Conservation (phyloP, 108 stramenopile genomes). For the Craspedostauros australis region DNA sequence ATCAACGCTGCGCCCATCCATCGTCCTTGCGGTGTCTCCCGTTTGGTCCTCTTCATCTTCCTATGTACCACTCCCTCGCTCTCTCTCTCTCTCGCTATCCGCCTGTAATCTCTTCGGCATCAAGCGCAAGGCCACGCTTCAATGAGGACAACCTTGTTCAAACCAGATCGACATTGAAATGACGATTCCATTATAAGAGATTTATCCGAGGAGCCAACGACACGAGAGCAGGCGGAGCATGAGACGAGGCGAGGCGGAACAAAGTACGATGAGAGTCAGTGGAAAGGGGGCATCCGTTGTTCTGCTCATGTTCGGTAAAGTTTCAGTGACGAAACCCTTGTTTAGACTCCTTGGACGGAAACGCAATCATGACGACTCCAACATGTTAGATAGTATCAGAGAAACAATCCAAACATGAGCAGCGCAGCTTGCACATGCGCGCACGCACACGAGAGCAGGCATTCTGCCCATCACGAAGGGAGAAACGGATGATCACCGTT, state of each 20-base stretch:
- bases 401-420: no score
- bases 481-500: no score
- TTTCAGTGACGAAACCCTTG: conserved; percentile 19
- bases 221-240: background rate
- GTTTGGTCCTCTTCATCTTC: no score
- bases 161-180: background rate
- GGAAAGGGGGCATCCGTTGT: background rate
- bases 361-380: conserved; percentile 1
- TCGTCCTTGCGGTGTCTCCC: no score
- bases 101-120: background rate
- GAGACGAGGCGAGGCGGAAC: background rate
- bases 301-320: background rate
- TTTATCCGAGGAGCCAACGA: background rate
- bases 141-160: conserved; percentile 12
- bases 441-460: no score
- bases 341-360: conserved; percentile 44
- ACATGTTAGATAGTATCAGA: conserved; percentile 58
- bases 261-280: background rate
- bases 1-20: no score
- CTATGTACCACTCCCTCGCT: background rate
- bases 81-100: background rate
- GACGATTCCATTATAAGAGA: conserved; percentile 1
- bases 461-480: no score
- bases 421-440: no score
- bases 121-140: background rate